Evolutionary conservation across 2,329 filamentous ascomycete genomes (phyloP).

Genomic region (Byssochlamys sp.): DNA sequence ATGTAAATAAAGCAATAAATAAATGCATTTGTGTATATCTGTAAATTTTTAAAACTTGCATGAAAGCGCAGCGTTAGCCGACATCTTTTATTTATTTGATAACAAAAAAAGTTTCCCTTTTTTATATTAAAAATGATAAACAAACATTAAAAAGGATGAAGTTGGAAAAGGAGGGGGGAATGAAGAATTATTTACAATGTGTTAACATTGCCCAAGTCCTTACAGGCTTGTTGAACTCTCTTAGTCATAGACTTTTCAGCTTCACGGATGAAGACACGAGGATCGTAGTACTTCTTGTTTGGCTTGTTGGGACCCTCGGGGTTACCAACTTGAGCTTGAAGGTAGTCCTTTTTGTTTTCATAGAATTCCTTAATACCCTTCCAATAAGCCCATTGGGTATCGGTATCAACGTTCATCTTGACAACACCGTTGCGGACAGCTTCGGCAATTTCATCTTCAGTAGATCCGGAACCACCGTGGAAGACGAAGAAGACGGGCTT

Average conservation of each 20-base stretch:
- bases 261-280: conserved; percentile 77
- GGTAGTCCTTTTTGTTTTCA: conserved; percentile 87
- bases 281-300: conserved; percentile 94
- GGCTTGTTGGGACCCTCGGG: conserved; percentile 93
- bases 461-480: conserved; percentile 90
- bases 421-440: conserved; percentile 89
- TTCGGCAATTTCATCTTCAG: conserved; percentile 77
- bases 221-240: conserved; percentile 69
- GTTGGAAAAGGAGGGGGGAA: no score
- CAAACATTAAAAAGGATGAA: no score
- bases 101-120: no score
- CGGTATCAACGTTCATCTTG: conserved; percentile 99
- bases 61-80: no score
- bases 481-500: conserved; percentile 99
- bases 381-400: conserved; percentile 92
- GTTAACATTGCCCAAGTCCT: conserved; percentile 81
- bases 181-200: conserved; percentile 62
- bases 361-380: conserved; percentile 89
- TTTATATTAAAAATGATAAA: no score
- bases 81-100: no score
- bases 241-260: conserved; percentile 93
- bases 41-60: no score
- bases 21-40: no score
- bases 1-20: no score
- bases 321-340: conserved; percentile 80